A percentile compares a stretch with the other conserved stretches of the same genome.
Conservation (phyloP, 345 rosid species). For the Rhodomyrtus tomentosa region DNA sequence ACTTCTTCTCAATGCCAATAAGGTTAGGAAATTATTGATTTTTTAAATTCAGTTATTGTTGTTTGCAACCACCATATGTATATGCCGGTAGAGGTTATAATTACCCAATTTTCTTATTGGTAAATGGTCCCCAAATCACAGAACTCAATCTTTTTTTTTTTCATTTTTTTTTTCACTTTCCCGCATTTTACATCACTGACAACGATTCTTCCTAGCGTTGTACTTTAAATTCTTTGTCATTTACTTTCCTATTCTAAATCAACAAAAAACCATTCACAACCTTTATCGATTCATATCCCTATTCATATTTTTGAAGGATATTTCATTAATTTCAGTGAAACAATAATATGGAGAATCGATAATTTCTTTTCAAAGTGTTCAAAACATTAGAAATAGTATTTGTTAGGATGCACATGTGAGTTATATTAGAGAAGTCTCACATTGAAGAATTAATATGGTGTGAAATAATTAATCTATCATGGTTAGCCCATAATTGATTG, state of each 20-base stretch:
- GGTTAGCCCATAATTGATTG: too few species aligned
- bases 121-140: not conserved
- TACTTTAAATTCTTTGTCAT: not conserved
- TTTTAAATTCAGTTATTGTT: not conserved
- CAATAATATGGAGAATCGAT: not conserved
- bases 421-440: too few species aligned
- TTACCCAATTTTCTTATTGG: not conserved
- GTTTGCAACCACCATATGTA: not conserved
- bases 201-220: not conserved
- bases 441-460: too few species aligned
- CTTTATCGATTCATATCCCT: not conserved
- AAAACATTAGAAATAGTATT: too few species aligned
- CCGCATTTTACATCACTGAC: not conserved
- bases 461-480: too few species aligned
- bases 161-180: not conserved
- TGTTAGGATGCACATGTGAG: too few species aligned
- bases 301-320: not conserved
- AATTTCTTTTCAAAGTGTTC: not conserved
- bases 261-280: not conserved
- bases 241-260: not conserved
- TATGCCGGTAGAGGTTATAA: not conserved
- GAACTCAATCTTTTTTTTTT: not conserved
- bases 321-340: not conserved
- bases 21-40: not conserved
- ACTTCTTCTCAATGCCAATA: not conserved